Conservation (phyloP, 495 filamentous ascomycete species). For the Trichoderma erinaceum region DNA sequence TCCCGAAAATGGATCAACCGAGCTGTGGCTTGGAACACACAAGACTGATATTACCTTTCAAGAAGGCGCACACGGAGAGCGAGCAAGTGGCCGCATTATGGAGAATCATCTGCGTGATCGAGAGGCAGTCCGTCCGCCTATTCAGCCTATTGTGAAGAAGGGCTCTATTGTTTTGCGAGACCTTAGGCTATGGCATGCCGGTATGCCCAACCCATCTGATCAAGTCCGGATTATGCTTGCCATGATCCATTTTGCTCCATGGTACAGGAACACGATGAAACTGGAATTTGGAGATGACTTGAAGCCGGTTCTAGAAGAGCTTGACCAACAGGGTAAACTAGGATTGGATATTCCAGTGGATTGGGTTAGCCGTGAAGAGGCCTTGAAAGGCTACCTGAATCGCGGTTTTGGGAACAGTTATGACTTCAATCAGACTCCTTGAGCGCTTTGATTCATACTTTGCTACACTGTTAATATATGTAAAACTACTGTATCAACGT, state of each 20-base stretch:
- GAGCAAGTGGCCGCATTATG: constrained; percentile 19
- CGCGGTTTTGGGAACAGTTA: constrained; percentile 45
- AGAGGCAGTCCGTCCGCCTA: constrained; percentile 26
- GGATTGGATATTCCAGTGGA: constrained; percentile 40
- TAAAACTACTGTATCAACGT: not conserved
- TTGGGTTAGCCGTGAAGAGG: constrained; percentile 33
- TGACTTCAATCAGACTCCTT: constrained; percentile 37
- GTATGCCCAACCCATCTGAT: constrained; percentile 49
- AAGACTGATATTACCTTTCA: constrained; percentile 22
- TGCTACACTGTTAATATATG: not conserved
- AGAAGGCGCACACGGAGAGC: constrained; percentile 22
- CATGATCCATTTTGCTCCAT: constrained; percentile 45
- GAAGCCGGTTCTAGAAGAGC: constrained; percentile 29
- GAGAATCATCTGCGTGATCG: constrained; percentile 28
- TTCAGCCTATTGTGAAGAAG: constrained; percentile 35
- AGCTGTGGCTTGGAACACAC: constrained; percentile 42
- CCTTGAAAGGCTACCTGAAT: constrained; percentile 35
- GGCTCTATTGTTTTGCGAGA: constrained; percentile 46
- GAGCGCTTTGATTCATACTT: not conserved
- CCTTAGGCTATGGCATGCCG: constrained; percentile 46
- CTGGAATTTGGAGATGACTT: constrained; percentile 44
- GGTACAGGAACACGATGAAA: constrained; percentile 47
- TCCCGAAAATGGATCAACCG: constrained; percentile 36
- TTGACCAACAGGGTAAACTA: constrained; percentile 23
- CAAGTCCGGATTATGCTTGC: constrained; percentile 52